phyloP scores from a whole-genome alignment of 192 early-diverging fungal species.

The Lobosporangium transversale region DNA sequence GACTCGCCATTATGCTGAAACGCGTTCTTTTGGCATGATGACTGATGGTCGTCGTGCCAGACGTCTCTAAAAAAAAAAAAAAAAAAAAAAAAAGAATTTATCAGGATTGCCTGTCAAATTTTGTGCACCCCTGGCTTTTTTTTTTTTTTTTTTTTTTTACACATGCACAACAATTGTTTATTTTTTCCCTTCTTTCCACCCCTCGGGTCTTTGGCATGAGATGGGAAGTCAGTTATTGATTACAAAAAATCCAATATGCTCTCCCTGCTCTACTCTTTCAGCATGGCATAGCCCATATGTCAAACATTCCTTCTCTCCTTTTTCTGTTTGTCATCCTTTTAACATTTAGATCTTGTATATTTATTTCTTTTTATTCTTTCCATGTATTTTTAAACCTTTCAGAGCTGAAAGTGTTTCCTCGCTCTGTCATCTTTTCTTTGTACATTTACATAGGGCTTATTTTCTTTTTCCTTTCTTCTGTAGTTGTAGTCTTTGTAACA shows the following conservation, averaged over 20 bases:
- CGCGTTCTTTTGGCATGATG: conserved; percentile 24
- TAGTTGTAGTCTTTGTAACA: too few relatives aligned
- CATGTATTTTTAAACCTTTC: neutral
- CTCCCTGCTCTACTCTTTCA: too few relatives aligned
- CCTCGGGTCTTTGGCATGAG: too few relatives aligned
- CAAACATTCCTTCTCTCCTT: too few relatives aligned
- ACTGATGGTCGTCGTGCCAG: conserved; percentile 39
- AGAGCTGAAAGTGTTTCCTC: conserved; percentile 1
- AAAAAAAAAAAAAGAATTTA: conserved; percentile 1
- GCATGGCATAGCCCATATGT: too few relatives aligned
- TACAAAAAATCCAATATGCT: too few relatives aligned
- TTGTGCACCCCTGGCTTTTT: conserved; percentile 1
- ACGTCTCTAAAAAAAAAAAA: conserved; percentile 22
- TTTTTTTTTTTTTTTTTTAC: neutral
- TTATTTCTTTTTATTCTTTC: neutral
- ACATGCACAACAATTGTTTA: neutral
- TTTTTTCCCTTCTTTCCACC: conserved; percentile 3
- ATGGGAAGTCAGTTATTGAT: too few relatives aligned
- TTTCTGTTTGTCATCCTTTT: neutral
- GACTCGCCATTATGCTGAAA: conserved; percentile 41
- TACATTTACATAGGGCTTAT: neutral
- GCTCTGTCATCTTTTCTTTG: neutral
- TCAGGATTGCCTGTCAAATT: neutral
- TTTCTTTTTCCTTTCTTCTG: too few relatives aligned
- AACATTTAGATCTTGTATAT: neutral